Evolutionary conservation across 305 asterid genomes (phyloP).

Genomic region (Fraxinus sp.): DNA sequence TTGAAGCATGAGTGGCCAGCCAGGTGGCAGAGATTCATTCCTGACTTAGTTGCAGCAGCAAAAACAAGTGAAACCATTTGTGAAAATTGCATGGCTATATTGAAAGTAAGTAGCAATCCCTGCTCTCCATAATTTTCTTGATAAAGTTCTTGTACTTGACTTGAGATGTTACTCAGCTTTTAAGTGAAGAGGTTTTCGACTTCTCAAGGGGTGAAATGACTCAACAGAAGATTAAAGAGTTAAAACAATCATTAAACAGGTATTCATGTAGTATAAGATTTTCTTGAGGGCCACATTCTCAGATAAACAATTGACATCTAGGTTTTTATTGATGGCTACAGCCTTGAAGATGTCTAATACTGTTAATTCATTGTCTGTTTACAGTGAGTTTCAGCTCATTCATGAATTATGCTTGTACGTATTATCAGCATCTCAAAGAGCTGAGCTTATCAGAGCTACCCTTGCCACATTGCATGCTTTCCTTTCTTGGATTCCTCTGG

Average conservation of each 20-base stretch:
- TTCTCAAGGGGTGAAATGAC: slow-evolving; percentile 99
- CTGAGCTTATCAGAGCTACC: slow-evolving; percentile 96
- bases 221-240: slow-evolving; percentile 94
- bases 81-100: slow-evolving; percentile 97
- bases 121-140: slow-evolving; percentile 4
- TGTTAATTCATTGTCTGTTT: slow-evolving; percentile 4
- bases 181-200: slow-evolving; percentile 98
- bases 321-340: not conserved
- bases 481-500: slow-evolving; percentile 99
- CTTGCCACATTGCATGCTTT: slow-evolving; percentile 93
- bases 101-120: slow-evolving; percentile 50
- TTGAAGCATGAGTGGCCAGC: slow-evolving; percentile 99
- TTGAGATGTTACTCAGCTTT: slow-evolving; percentile 52
- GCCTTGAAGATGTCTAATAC: not conserved
- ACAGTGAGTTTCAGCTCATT: slow-evolving; percentile 96
- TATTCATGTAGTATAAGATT: slow-evolving; percentile 21
- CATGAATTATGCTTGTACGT: slow-evolving; percentile 93
- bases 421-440: slow-evolving; percentile 88
- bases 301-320: not conserved
- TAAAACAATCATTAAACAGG: slow-evolving; percentile 93
- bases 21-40: slow-evolving; percentile 90
- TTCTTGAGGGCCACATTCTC: not conserved
- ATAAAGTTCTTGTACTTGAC: slow-evolving; percentile 24
- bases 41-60: slow-evolving; percentile 96
- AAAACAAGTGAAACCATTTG: slow-evolving; percentile 92